Evolutionary conservation across 306 rosid species (phyloP).

Genomic region (Argentina anserina): DNA sequence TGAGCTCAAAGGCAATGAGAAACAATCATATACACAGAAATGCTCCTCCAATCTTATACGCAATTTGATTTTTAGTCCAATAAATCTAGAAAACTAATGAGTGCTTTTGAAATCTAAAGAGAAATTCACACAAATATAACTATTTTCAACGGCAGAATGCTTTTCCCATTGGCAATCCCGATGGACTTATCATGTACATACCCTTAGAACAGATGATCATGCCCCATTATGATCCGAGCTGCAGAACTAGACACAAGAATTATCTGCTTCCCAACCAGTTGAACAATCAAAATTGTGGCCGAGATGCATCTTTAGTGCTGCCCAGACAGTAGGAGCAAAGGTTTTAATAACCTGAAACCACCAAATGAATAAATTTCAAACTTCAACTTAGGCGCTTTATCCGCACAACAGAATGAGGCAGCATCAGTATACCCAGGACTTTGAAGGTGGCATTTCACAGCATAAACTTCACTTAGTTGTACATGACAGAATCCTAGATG

Average conservation of each 20-base stretch:
- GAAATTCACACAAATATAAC: constrained; percentile 18
- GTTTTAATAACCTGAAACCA: constrained; percentile 17
- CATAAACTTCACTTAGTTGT: constrained; percentile 18
- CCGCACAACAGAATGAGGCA: constrained; percentile 8
- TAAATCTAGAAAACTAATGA: constrained; percentile 17
- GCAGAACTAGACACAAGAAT: constrained; percentile 6
- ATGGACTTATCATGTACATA: not conserved
- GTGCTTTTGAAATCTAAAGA: constrained; percentile 8
- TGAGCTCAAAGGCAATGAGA: constrained; percentile 1
- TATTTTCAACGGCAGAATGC: not conserved
- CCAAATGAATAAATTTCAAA: constrained; percentile 21
- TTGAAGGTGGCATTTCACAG: not conserved
- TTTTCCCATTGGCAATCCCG: constrained; percentile 2
- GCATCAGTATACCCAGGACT: not conserved
- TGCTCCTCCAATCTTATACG: constrained; percentile 23
- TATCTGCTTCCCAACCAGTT: constrained; percentile 15
- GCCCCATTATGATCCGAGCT: constrained; percentile 15
- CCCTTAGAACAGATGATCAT: not conserved
- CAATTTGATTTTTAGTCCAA: constrained; percentile 24
- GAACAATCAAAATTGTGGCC: constrained; percentile 12
- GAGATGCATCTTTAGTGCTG: not conserved
- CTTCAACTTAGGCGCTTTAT: constrained; percentile 12
- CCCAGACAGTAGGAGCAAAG: constrained; percentile 1
- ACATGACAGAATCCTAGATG: constrained; percentile 26
- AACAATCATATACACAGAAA: constrained; percentile 16